Evolutionary conservation across 257 asterid genomes (phyloP).

Genomic region (Marsdenia floribunda): DNA sequence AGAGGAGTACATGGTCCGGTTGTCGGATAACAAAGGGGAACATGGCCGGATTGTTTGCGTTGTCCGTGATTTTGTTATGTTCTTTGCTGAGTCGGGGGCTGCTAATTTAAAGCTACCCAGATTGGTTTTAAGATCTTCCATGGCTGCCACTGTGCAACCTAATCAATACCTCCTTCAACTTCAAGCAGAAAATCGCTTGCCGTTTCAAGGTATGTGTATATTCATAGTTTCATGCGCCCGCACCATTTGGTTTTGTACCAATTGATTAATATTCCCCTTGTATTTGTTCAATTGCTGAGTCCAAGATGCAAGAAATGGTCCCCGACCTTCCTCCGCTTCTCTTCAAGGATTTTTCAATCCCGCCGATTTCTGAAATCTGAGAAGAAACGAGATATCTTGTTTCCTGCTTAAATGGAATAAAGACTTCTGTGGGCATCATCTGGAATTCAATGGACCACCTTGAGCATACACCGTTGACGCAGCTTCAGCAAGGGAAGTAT

Average conservation of each 20-base stretch:
- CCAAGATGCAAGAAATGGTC: constrained; percentile 22
- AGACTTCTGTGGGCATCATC: constrained; percentile 23
- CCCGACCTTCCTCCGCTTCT: constrained; percentile 24
- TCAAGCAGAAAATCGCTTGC: constrained; percentile 18
- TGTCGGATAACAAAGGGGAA: neutral
- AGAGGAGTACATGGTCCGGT: neutral
- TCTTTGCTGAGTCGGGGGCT: constrained; percentile 18
- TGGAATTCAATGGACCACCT: constrained; percentile 30
- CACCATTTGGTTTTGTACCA: neutral
- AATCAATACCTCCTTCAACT: constrained; percentile 17
- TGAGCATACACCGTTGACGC: constrained; percentile 14
- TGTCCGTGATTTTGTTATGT: constrained; percentile 23
- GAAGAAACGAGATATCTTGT: neutral
- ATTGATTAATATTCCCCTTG: too few relatives aligned
- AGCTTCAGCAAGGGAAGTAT: constrained; percentile 19
- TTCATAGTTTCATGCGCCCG: too few relatives aligned
- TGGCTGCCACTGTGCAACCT: constrained; percentile 15
- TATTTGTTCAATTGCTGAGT: constrained; percentile 20
- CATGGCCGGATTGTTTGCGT: constrained; percentile 17
- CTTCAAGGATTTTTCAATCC: constrained; percentile 26
- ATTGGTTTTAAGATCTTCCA: constrained; percentile 17
- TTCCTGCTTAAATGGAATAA: neutral
- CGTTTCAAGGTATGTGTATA: constrained; percentile 18
- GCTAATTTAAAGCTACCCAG: constrained; percentile 20
- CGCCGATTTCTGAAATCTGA: constrained; percentile 4